Evolutionary conservation across 805 yeast genomes (phyloP), one percentile per base, ranked within the genome.

Genomic region (Debaryomyces tyrocola): DNA sequence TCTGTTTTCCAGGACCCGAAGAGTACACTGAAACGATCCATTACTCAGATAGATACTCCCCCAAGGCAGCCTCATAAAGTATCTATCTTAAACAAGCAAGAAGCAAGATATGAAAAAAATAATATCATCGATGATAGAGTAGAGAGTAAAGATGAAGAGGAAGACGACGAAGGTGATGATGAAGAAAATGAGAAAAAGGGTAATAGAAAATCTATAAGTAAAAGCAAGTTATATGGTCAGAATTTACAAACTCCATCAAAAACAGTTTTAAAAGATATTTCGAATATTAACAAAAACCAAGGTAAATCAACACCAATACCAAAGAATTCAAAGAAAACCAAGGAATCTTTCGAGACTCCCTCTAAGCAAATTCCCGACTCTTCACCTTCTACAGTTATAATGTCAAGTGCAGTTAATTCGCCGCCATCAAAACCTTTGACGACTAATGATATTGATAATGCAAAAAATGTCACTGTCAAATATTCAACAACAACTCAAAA

Each of bases 311-410:
- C 41, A 14, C 44, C 48, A 20, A 43, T 41, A 18, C 18, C 18
- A 4, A 39, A 39, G n/a, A 6, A 10, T 29, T 10, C 12, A n/a
- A 39, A 39, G 17, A 31, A 14, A 11, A 12, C 12, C 11, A 31
- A 31, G 6, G 44, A 24, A 4, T 24, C 27, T 17, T 64, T 63
- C 47, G 58, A 57, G 33, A 70, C 75, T 1, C 75, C 77, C 2
- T 64, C 66, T 9, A 67, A 65, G 20, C 65, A 63, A 10, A 55
- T 49, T 14, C 61, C 63, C 1, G 55, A 52, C 6, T 69, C 75
- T 2, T 70, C 76, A 3, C 78, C 78, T 0, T 67, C 75, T 2
- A 73, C 78, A 1, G 75, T 71, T 9, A 66, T 73, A 4, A 59
- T 72, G 58, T 61, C 69, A 1, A 66, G 71, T 48, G 66, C 64